These are phyloP conservation scores for Botryosphaeria dothidea DNA, from an alignment of 2,329 filamentous ascomycete genomes.

Conservation along the genomic window DNA sequence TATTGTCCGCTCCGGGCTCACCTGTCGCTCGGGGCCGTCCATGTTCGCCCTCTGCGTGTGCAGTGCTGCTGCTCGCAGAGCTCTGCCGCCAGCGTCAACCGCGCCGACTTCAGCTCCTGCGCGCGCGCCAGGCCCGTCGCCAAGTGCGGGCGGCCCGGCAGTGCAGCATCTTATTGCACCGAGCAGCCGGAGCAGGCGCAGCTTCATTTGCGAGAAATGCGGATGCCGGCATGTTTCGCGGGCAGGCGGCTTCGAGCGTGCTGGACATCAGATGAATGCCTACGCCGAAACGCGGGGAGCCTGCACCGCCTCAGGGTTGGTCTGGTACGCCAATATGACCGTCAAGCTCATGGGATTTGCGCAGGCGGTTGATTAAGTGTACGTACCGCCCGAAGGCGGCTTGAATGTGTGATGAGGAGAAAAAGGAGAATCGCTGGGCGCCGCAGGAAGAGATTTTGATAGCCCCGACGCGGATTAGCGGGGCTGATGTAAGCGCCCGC, in stretches of 20 bases:
- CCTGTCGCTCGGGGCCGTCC: neutral
- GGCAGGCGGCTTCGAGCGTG: constrained; percentile 40
- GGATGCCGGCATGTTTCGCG: constrained; percentile 28
- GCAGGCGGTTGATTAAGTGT: constrained; percentile 49
- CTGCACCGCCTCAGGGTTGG: constrained; percentile 24
- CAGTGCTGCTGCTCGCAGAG: too few species aligned
- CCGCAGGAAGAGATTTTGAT: constrained; percentile 6
- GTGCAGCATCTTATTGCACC: neutral
- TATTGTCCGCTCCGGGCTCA: neutral
- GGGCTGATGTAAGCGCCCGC: constrained; percentile 16
- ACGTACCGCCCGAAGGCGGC: constrained; percentile 28
- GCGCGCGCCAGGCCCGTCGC: neutral
- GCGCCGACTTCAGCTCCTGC: neutral
- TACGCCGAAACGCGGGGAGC: constrained; percentile 4
- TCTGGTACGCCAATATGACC: constrained; percentile 50
- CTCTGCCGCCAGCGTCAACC: too few species aligned
- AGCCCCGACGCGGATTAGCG: neutral
- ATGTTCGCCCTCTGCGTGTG: too few species aligned
- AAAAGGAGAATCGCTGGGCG: neutral
- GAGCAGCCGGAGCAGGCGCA: neutral
- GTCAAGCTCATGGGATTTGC: constrained; percentile 38
- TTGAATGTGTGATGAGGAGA: constrained; percentile 41
- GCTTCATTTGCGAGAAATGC: constrained; percentile 16
- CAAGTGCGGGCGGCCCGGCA: neutral
- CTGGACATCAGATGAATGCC: neutral